Base-by-base conservation (phyloP, 495 filamentous ascomycete species). In the Aspergillus asperescens region DNA sequence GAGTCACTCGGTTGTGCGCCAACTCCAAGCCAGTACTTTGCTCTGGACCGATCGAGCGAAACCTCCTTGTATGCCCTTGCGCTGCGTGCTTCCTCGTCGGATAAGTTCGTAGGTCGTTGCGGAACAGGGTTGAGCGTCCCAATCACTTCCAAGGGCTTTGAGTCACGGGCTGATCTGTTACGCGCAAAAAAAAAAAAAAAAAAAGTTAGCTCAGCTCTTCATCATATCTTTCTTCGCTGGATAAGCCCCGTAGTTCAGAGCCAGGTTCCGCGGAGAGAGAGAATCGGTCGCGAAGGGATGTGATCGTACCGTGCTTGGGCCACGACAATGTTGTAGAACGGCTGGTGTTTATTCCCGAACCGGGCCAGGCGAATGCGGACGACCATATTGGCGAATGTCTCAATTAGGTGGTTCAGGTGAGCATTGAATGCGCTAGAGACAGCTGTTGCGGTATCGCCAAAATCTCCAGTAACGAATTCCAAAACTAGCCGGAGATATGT, bases 291-390 rank as follows among this genome's bases (percentile, higher is more conserved):
- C 25, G 23, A 39, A 29, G 20, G 46, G 24, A 43, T 19, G 39
- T 45, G 52, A 49, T 46, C 74, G 50, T 81, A 95, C 91, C 92
- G 82, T n/a, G 93, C 92, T 56, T 97, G 91, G 19, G 89, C 80
- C 51, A 98, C 89, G 47, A 97, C 89, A 55, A 98, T 95, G 74
- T 98, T 98, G 79, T 94, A 98, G 64, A 95, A 86, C 3, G 93
- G 92, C 22, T 78, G 62, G 66, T 92, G 88, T 48, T 77, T 82
- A 71, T 87, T 87, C 58, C 94, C 93, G 66, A 97, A 95, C 75
- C 93, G 93, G 43, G 93, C 86, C 60, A 98, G 80, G 45, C 93
- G 85, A 67, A 98, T 90, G 64, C 84, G 87, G 58, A 98, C 77
- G 47, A 97, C 94, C 93, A 98, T 98, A 22, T 56, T 70, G 67